Conservation (phyloP, 2,329 filamentous ascomycete genomes). For the Apiospora marii region DNA sequence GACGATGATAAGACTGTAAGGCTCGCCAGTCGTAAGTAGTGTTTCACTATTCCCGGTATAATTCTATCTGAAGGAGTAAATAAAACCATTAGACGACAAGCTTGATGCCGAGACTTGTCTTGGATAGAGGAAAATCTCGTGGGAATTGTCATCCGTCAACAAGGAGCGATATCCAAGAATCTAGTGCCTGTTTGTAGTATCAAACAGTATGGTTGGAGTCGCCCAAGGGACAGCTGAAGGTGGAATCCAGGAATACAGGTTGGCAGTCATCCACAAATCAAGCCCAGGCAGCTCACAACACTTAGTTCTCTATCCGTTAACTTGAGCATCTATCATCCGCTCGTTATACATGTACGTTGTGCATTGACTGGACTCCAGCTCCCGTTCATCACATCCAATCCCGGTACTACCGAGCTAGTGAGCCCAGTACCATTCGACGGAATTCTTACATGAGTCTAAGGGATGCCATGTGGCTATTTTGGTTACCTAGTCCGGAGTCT, state of each 20-base stretch:
- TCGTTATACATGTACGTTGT: too few relatives aligned
- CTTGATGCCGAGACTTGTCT: neutral
- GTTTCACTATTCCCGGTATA: neutral
- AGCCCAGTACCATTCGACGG: too few relatives aligned
- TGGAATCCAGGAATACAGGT: neutral
- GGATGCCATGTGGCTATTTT: neutral
- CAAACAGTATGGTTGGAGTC: neutral
- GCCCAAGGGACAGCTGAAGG: neutral
- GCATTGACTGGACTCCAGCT: too few relatives aligned
- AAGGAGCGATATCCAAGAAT: neutral
- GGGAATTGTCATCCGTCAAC: neutral
- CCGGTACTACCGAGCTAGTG: too few relatives aligned
- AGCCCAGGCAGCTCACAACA: too few relatives aligned
- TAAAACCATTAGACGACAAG: neutral
- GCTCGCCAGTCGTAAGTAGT: conserved; percentile 25
- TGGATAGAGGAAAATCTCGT: neutral
- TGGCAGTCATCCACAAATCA: neutral
- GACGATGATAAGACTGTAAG: conserved; percentile 39
- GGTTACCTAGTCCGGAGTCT: neutral
- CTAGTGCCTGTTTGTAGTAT: neutral
- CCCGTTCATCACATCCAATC: too few relatives aligned
- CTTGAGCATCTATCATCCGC: too few relatives aligned
- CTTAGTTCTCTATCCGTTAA: neutral
- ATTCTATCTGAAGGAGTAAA: neutral
- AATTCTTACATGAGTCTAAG: too few relatives aligned